Conservation (phyloP, 1,284 basidiomycete genomes). For the Porogramme epimiltina region DNA sequence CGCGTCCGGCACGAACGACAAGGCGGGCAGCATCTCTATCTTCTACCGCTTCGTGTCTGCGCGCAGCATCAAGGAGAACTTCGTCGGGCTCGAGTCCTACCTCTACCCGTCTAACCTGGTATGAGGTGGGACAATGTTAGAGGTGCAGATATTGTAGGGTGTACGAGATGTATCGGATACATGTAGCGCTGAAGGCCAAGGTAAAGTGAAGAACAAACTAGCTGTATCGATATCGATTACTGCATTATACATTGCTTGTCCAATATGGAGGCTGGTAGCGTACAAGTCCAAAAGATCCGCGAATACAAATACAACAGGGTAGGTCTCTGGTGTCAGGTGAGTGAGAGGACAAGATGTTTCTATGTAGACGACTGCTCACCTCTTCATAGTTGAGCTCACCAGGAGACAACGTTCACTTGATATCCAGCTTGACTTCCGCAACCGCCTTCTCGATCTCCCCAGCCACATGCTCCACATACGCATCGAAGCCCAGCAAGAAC, state of each 20-base stretch:
- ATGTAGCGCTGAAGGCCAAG: not conserved
- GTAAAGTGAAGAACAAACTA: constrained; percentile 1
- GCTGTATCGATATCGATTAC: constrained; percentile 14
- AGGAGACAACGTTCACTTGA: not conserved
- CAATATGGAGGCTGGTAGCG: not conserved
- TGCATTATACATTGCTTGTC: constrained; percentile 1
- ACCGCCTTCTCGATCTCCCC: constrained; percentile 12
- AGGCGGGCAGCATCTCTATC: constrained; percentile 90
- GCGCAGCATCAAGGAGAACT: constrained; percentile 96
- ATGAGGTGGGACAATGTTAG: constrained; percentile 32
- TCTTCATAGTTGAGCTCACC: too few relatives aligned
- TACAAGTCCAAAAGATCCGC: too few relatives aligned
- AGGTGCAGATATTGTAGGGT: too few relatives aligned
- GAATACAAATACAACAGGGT: too few relatives aligned
- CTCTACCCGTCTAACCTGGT: constrained; percentile 85
- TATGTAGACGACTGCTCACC: too few relatives aligned
- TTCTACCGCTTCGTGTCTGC: constrained; percentile 90
- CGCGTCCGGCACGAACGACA: constrained; percentile 96
- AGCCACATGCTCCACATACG: constrained; percentile 11
- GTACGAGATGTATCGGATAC: too few relatives aligned
- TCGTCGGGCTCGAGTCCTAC: constrained; percentile 78
- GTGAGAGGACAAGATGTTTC: too few relatives aligned
- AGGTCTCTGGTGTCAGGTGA: too few relatives aligned
- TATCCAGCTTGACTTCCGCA: not conserved
- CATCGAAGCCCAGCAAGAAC: constrained; percentile 15